Evolutionary conservation across 2,329 filamentous ascomycete species (phyloP), one percentile per base, ranked within the genome.

Genomic region (Cercospora brassicicola): DNA sequence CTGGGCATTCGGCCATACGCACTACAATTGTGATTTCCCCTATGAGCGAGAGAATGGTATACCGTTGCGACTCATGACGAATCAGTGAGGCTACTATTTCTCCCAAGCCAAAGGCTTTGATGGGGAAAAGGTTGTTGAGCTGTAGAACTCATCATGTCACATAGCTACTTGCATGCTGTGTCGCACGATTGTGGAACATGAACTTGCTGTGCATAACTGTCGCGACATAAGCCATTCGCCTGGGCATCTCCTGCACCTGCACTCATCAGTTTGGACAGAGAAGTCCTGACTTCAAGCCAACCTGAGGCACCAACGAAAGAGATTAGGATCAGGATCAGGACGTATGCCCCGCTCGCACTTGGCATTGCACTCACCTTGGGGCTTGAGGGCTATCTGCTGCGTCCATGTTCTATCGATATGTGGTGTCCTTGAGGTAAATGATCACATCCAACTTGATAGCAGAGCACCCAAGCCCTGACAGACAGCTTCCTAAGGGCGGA

Each of bases 1-100:
- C 6, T 69, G 69, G 69, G 69, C 53, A 36, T 71, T 71, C 56
- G 64, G 67, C 2, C 67, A 69, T 36, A 69, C 69, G 13, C 69
- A 71, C 26, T 69, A 59, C 59, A 67, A 69, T 28, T 71, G 69
- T 60, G 69, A 71, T 31, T 67, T 69, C 30, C 3, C n/a, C 5
- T 7, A 18, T 8, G 33, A 63, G 18, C 31, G 68, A 11, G 36
- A 59, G 23, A 60, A 65, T 7, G 51, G 36, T 28, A 11, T 26
- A 7, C 42, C 56, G 18, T 42, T 64, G 42, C 36, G 64, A 65
- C 51, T 71, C 23, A 23, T 69, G 8, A 59, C 69, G 11, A 69
- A 71, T 57, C 69, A 71, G 62, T 60, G 64, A 62, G 64, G 64
- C 4, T 71, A 65, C 53, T 67, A 68, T 31, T 68, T 68, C 39